Conservation (phyloP, 2,329 filamentous ascomycete genomes). For the Talaromyces sp. region DNA sequence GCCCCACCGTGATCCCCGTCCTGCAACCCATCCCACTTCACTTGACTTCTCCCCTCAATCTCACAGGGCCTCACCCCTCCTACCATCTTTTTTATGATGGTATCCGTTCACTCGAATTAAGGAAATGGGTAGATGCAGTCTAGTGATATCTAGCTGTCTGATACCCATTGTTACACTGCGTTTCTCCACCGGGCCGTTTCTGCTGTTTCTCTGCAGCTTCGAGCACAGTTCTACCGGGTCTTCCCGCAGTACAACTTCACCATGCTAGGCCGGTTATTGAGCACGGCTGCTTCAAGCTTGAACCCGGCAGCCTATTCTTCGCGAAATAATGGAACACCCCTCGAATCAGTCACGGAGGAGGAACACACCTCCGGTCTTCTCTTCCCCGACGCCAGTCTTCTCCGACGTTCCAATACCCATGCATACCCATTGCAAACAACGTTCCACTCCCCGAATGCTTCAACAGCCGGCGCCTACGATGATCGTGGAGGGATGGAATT, state of each 20-base stretch:
- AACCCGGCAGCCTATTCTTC: conserved; percentile 44
- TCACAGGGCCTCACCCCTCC: conserved; percentile 10
- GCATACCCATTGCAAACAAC: conserved; percentile 46
- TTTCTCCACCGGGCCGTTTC: conserved; percentile 17
- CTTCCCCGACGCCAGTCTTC: conserved; percentile 49
- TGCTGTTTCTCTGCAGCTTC: conserved; percentile 14
- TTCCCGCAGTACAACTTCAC: conserved; percentile 21
- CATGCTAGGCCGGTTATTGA: conserved; percentile 49
- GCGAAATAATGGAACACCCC: conserved; percentile 38
- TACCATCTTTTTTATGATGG: conserved; percentile 29
- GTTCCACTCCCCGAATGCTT: conserved; percentile 47
- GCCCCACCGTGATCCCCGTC: conserved; percentile 23
- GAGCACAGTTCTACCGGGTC: conserved; percentile 14
- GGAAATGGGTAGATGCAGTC: conserved; percentile 38
- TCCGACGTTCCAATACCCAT: conserved; percentile 44
- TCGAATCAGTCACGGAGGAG: conserved; percentile 54
- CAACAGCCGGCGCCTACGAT: conserved; percentile 48
- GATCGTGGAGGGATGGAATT: conserved; percentile 51
- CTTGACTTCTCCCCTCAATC: conserved; percentile 17
- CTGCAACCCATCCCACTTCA: conserved; percentile 30
- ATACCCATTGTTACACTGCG: conserved; percentile 28
- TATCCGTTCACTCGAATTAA: conserved; percentile 31
- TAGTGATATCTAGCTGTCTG: conserved; percentile 34
- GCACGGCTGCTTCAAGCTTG: conserved; percentile 47
- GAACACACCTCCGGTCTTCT: conserved; percentile 52